Conservation (phyloP, 805 yeast species). For the Metschnikowia santaceciliae region DNA sequence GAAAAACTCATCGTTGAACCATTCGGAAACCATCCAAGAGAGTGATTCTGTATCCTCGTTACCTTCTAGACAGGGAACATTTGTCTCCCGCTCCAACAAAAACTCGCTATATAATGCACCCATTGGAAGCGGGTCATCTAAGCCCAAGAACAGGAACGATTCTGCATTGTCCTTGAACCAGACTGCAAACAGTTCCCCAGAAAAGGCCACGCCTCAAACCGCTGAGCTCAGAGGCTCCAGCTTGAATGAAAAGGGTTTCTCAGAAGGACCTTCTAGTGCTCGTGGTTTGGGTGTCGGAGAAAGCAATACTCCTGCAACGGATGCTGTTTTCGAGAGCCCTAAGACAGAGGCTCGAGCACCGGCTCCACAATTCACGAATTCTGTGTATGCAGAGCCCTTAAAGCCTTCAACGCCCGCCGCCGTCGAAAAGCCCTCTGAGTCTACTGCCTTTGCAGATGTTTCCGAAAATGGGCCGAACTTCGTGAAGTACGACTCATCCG, state of each 20-base stretch:
- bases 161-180: background rate
- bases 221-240: background rate
- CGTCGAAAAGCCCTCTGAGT: background rate
- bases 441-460: background rate
- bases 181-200: background rate
- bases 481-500: constrained; percentile 30
- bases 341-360: background rate
- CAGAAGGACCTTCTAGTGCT: background rate
- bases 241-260: background rate
- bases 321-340: background rate
- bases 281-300: background rate
- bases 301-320: background rate
- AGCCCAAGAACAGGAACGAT: background rate
- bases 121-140: background rate
- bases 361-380: background rate
- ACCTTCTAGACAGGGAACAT: constrained; percentile 12
- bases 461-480: constrained; percentile 29
- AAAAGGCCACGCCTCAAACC: background rate
- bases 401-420: background rate
- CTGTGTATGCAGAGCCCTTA: constrained; percentile 2
- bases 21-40: constrained; percentile 31
- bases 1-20: constrained; percentile 34
- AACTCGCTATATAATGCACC: constrained; percentile 12
- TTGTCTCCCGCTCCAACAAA: constrained; percentile 10
- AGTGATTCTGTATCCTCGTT: constrained; percentile 25